phyloP scores from a whole-genome alignment of 805 yeast genomes.

The Candida gorgasii region DNA sequence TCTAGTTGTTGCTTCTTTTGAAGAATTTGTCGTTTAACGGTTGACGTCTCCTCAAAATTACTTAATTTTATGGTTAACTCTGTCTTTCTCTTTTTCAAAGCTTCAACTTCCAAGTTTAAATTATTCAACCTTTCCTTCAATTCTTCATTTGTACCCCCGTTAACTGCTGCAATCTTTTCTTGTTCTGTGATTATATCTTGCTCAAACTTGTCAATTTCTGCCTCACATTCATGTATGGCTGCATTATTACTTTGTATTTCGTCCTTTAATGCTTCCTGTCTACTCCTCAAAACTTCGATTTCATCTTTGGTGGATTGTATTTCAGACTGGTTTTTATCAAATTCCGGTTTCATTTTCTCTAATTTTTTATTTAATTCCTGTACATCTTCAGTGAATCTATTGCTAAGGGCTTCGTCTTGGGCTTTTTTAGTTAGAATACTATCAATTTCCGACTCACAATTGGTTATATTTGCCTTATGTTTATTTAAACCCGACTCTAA shows the following conservation, averaged over 20 bases:
- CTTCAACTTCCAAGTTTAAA: not conserved
- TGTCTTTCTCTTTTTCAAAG: not conserved
- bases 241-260: slow-evolving; percentile 20
- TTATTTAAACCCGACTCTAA: slow-evolving; percentile 21
- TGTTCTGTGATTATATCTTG: slow-evolving; percentile 33
- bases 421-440: not conserved
- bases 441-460: slow-evolving; percentile 3
- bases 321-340: slow-evolving; percentile 12
- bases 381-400: not conserved
- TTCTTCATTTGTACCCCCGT: slow-evolving; percentile 46
- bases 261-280: slow-evolving; percentile 19
- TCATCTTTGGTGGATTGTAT: slow-evolving; percentile 15
- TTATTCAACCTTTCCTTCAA: slow-evolving; percentile 19
- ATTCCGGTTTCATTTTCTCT: not conserved
- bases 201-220: slow-evolving; percentile 22
- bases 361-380: not conserved
- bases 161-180: slow-evolving; percentile 36
- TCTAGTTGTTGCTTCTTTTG: slow-evolving; percentile 14
- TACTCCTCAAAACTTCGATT: slow-evolving; percentile 12
- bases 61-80: slow-evolving; percentile 17
- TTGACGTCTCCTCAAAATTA: slow-evolving; percentile 5
- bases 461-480: slow-evolving; percentile 17
- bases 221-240: slow-evolving; percentile 21
- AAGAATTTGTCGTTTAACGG: not conserved
- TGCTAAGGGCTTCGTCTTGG: not conserved